phyloP scores from a whole-genome alignment of 306 rosid species.

The Quercus wislizeni region DNA sequence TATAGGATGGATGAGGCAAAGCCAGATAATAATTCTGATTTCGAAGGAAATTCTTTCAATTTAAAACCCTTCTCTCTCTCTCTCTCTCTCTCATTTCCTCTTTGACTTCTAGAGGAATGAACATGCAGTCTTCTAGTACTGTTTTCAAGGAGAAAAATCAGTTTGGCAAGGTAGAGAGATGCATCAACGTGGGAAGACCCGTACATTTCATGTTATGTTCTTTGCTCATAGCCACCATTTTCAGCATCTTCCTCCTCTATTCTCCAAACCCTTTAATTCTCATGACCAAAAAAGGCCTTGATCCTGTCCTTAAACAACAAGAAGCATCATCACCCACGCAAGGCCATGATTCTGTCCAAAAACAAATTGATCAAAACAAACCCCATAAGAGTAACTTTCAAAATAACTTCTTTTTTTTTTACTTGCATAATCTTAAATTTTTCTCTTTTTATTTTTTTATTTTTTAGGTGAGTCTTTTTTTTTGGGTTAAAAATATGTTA shows the following conservation, averaged over 20 bases:
- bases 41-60: constrained; percentile 2
- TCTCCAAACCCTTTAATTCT: constrained; percentile 46
- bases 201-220: constrained; percentile 43
- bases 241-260: constrained; percentile 41
- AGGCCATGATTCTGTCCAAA: constrained; percentile 5
- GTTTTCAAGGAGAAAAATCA: constrained; percentile 30
- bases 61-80: background rate
- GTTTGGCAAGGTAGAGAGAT: constrained; percentile 42
- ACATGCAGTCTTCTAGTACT: constrained; percentile 35
- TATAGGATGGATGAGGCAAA: background rate
- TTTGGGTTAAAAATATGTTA: background rate
- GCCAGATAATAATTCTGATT: background rate
- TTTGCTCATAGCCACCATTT: constrained; percentile 41
- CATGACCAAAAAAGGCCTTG: constrained; percentile 26
- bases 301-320: constrained; percentile 1
- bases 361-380: constrained; percentile 8
- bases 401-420: background rate
- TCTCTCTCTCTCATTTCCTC: background rate
- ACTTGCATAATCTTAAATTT: background rate
- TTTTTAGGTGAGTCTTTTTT: background rate
- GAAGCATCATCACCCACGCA: background rate
- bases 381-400: constrained; percentile 40
- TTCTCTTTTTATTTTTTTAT: background rate
- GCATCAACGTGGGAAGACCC: constrained; percentile 21
- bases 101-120: constrained; percentile 12